A percentile compares a stretch with the other conserved stretches of the same genome.
phyloP scores from a whole-genome alignment of 2,329 filamentous ascomycete genomes.

The Penicillium brevicompactum region DNA sequence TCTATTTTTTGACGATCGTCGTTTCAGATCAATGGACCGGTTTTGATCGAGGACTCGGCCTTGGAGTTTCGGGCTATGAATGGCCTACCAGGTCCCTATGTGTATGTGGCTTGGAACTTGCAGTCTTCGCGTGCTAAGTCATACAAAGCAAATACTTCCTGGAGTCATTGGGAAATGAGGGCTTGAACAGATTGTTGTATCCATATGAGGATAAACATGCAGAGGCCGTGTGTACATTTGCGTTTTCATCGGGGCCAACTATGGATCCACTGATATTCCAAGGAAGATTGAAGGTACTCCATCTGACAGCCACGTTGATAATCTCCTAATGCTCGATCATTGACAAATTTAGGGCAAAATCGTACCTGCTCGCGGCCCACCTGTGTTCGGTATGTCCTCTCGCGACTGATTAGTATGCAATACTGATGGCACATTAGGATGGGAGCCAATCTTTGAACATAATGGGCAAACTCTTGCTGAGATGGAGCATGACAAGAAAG shows the following conservation, averaged over 20 bases:
- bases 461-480: conserved; percentile 83
- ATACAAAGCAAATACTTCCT: conserved; percentile 81
- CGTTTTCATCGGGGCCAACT: conserved; percentile 76
- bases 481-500: conserved; percentile 72
- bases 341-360: conserved; percentile 63
- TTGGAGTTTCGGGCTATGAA: conserved; percentile 82
- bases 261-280: conserved; percentile 80
- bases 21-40: conserved; percentile 70
- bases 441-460: conserved; percentile 89
- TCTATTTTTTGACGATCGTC: background rate
- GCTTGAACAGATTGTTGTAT: conserved; percentile 78
- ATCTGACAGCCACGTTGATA: too few relatives aligned
- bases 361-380: conserved; percentile 72
- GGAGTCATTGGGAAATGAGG: conserved; percentile 70
- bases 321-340: too few relatives aligned
- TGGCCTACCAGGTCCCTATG: conserved; percentile 83
- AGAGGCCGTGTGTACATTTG: conserved; percentile 87
- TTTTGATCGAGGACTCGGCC: conserved; percentile 87
- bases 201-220: conserved; percentile 84
- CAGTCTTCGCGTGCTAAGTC: conserved; percentile 32
- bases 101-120: conserved; percentile 55
- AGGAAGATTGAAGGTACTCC: conserved; percentile 57
- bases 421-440: conserved; percentile 57
- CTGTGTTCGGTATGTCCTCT: conserved; percentile 66
- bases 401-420: background rate